These are phyloP conservation scores for Talaromyces sp. DNA, from an alignment of 2,329 filamentous ascomycete genomes.

Conservation along the genomic window DNA sequence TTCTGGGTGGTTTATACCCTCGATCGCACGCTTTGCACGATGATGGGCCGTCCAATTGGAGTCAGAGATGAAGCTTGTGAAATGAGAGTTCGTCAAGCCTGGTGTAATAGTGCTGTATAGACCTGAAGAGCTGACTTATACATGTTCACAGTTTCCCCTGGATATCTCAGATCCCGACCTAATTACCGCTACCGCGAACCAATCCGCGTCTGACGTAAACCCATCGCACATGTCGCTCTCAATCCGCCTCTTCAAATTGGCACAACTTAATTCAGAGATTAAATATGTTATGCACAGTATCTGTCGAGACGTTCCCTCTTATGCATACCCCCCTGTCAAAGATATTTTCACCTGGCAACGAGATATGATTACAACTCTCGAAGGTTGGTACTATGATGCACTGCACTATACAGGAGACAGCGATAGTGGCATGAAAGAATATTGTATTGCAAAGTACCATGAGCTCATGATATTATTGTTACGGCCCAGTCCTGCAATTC, in stretches of 20 bases:
- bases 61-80: slow-evolving; percentile 56
- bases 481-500: slow-evolving; percentile 53
- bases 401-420: neutral
- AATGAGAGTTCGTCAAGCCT: slow-evolving; percentile 40
- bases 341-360: slow-evolving; percentile 49
- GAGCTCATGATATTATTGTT: slow-evolving; percentile 50
- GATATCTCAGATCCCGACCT: slow-evolving; percentile 9
- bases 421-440: slow-evolving; percentile 20
- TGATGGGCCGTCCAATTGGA: slow-evolving; percentile 57
- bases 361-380: slow-evolving; percentile 41
- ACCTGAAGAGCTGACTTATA: neutral
- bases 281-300: slow-evolving; percentile 57
- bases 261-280: slow-evolving; percentile 54
- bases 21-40: slow-evolving; percentile 53
- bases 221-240: slow-evolving; percentile 41
- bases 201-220: neutral
- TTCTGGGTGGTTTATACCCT: slow-evolving; percentile 56
- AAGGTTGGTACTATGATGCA: slow-evolving; percentile 35
- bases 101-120: neutral
- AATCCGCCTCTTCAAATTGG: slow-evolving; percentile 47
- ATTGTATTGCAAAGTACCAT: slow-evolving; percentile 50
- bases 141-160: neutral
- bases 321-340: slow-evolving; percentile 48
- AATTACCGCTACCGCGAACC: neutral
- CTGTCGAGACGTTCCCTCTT: slow-evolving; percentile 46